These are phyloP conservation scores for Plenodomus lindquistii DNA, from an alignment of 2,329 filamentous ascomycete genomes.

Conservation along the genomic window DNA sequence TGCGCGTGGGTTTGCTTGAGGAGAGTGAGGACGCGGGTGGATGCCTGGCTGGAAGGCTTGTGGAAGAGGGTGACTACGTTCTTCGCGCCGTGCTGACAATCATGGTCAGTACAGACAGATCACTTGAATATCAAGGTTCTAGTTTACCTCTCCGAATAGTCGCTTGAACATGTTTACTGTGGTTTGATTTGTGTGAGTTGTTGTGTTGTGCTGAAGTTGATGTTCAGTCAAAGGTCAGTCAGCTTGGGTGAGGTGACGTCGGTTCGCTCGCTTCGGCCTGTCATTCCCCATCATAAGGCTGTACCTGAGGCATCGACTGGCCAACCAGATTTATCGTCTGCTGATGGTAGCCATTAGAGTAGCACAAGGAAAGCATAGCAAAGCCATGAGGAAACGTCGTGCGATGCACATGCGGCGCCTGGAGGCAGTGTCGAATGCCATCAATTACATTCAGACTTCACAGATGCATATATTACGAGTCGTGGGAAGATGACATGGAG, in stretches of 20 bases:
- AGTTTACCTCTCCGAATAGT: constrained; percentile 51
- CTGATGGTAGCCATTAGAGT: background rate
- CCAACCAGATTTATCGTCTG: background rate
- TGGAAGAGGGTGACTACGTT: constrained; percentile 98
- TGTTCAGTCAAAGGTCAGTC: constrained; percentile 17
- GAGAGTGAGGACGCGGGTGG: constrained; percentile 71
- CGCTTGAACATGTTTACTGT: constrained; percentile 48
- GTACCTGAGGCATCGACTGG: background rate
- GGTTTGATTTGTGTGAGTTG: constrained; percentile 1
- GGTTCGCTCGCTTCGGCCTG: constrained; percentile 19
- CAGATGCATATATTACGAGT: background rate
- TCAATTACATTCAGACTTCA: too few species aligned
- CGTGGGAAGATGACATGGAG: constrained; percentile 10
- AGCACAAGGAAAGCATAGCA: too few species aligned
- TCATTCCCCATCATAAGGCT: constrained; percentile 1
- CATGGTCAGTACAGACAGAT: constrained; percentile 15
- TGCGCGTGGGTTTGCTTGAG: constrained; percentile 80
- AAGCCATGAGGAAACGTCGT: too few species aligned
- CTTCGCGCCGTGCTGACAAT: constrained; percentile 50
- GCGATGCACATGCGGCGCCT: too few species aligned
- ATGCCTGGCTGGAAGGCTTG: constrained; percentile 73
- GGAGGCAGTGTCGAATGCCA: too few species aligned
- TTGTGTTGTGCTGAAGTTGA: constrained; percentile 11
- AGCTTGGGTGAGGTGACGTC: constrained; percentile 25
- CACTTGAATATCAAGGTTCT: background rate